These are phyloP conservation scores for Beauveria scarabaeidicola DNA, from an alignment of 2,329 filamentous ascomycete species.

Conservation along the genomic window DNA sequence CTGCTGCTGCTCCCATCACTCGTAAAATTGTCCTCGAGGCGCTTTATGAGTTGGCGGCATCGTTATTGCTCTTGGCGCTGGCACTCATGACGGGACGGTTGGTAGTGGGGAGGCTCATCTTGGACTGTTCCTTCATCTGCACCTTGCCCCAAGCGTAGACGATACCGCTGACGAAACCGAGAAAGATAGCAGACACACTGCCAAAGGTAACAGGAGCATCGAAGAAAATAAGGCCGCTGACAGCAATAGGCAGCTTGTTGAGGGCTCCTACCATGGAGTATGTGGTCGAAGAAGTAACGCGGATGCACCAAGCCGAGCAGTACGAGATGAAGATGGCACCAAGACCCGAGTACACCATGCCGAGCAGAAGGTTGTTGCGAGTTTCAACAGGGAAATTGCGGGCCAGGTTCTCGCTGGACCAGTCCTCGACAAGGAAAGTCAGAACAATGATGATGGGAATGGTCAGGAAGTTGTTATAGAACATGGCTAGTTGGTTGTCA, in stretches of 20 bases:
- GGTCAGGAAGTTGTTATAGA: slow-evolving; percentile 92
- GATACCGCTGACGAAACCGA: slow-evolving; percentile 80
- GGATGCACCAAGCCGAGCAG: slow-evolving; percentile 91
- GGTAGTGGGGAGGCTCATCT: slow-evolving; percentile 9
- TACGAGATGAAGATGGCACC: slow-evolving; percentile 91
- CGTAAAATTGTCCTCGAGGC: background rate
- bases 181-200: slow-evolving; percentile 73
- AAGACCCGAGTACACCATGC: slow-evolving; percentile 83
- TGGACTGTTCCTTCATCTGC: slow-evolving; percentile 10
- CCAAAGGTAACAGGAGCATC: slow-evolving; percentile 79
- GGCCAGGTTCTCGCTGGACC: slow-evolving; percentile 68
- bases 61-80: slow-evolving; percentile 12
- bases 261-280: slow-evolving; percentile 93
- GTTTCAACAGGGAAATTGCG: slow-evolving; percentile 72
- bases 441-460: slow-evolving; percentile 75
- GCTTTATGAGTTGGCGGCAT: slow-evolving; percentile 10
- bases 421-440: slow-evolving; percentile 76
- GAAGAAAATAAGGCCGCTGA: slow-evolving; percentile 84
- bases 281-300: slow-evolving; percentile 88
- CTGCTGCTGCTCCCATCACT: background rate
- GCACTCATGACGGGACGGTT: slow-evolving; percentile 11
- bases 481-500: slow-evolving; percentile 62
- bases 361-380: slow-evolving; percentile 65
- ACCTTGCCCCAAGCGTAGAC: slow-evolving; percentile 52
- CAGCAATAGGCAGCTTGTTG: slow-evolving; percentile 86